phyloP scores from a whole-genome alignment of 148 eudicot species.

The Rhododendron williamsianum region DNA sequence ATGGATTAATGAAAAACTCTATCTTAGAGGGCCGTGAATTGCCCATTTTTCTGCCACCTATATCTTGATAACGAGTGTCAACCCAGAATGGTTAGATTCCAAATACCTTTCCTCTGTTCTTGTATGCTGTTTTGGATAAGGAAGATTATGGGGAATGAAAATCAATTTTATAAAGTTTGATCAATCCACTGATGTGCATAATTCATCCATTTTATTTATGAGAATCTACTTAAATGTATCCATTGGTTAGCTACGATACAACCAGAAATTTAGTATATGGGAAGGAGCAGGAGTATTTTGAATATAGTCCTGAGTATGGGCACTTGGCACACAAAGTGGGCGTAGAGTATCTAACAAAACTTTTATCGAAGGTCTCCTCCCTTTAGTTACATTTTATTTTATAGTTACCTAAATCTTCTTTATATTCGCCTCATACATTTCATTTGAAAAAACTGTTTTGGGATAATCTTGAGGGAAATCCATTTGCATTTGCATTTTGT shows the following conservation, averaged over 20 bases:
- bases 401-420: not conserved
- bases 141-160: not conserved
- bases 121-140: not conserved
- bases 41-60: too few relatives aligned
- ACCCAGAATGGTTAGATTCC: too few relatives aligned
- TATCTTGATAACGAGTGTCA: too few relatives aligned
- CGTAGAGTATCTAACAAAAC: conserved; percentile 87
- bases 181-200: not conserved
- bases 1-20: too few relatives aligned
- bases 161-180: not conserved
- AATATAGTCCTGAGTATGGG: conserved; percentile 90
- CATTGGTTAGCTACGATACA: not conserved
- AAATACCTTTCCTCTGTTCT: too few relatives aligned
- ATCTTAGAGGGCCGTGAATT: too few relatives aligned
- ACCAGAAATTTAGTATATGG: too few relatives aligned
- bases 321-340: conserved; percentile 98
- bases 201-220: not conserved
- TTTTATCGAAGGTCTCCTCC: conserved; percentile 64
- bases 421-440: conserved; percentile 11
- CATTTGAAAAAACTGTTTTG: too few relatives aligned
- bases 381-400: not conserved
- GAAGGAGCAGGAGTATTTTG: conserved; percentile 42
- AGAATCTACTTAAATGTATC: not conserved
- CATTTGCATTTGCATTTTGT: too few relatives aligned
- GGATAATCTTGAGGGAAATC: too few relatives aligned